Evolutionary conservation across 75 land plant genomes (phyloP).

Genomic region (Pinus albicaulis): DNA sequence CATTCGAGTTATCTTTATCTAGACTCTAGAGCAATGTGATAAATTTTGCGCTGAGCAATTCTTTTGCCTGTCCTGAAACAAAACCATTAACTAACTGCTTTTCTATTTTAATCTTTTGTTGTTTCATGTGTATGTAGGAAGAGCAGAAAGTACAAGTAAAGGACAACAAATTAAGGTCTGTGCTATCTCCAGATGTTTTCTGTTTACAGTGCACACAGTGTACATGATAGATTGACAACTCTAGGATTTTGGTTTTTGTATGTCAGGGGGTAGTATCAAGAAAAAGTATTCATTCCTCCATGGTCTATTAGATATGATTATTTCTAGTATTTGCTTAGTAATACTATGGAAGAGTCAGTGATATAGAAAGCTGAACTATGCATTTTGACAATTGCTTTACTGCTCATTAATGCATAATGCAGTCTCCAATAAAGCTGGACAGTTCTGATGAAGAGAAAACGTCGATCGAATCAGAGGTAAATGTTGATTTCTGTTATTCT

Average conservation of each 20-base stretch:
- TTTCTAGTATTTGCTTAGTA: neutral
- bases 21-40: neutral
- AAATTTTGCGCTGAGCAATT: neutral
- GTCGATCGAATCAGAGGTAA: slow-evolving; percentile 4
- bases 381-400: neutral
- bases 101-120: neutral
- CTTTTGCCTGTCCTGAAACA: neutral
- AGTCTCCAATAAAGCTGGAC: neutral
- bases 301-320: neutral
- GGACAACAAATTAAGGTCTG: slow-evolving; percentile 4
- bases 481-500: no score
- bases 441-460: slow-evolving; percentile 4
- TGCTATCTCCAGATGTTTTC: neutral
- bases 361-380: neutral
- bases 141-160: slow-evolving; percentile 3
- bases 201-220: neutral
- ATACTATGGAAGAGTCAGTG: neutral
- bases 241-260: neutral
- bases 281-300: neutral
- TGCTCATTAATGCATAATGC: neutral
- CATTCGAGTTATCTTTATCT: neutral
- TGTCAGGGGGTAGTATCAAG: neutral
- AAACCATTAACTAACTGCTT: neutral
- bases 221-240: neutral
- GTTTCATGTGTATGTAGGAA: slow-evolving; percentile 1